Evolutionary conservation across 306 rosid genomes (phyloP).

Genomic region (Dalbergia oliveri): DNA sequence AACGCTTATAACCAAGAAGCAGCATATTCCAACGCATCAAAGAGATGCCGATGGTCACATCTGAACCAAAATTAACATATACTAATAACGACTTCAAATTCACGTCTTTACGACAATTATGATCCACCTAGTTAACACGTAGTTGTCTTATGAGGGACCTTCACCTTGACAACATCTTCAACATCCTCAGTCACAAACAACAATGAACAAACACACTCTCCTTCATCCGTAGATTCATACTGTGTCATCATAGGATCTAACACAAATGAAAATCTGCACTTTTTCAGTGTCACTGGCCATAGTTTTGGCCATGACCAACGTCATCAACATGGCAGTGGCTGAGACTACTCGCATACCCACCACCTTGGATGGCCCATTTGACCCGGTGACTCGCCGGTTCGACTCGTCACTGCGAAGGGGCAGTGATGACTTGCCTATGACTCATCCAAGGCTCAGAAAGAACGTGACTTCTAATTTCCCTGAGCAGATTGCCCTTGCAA

Average conservation of each 20-base stretch:
- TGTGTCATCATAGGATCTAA: constrained; percentile 9
- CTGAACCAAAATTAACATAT: constrained; percentile 10
- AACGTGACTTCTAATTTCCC: constrained; percentile 78
- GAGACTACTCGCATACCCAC: constrained; percentile 64
- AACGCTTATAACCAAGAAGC: neutral
- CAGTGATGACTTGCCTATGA: constrained; percentile 92
- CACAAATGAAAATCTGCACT: constrained; percentile 50
- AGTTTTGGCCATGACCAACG: constrained; percentile 39
- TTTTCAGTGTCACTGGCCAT: constrained; percentile 46
- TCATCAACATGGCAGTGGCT: constrained; percentile 43
- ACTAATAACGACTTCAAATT: too few relatives aligned
- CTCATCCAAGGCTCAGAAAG: constrained; percentile 80
- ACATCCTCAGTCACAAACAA: neutral
- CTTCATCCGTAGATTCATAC: neutral
- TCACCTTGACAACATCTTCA: neutral
- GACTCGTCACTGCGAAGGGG: constrained; percentile 73
- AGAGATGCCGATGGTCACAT: constrained; percentile 36
- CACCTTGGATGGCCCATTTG: constrained; percentile 86
- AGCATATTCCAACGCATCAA: constrained; percentile 48
- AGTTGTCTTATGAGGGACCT: neutral
- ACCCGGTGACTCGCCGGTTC: constrained; percentile 73
- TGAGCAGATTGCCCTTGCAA: constrained; percentile 85
- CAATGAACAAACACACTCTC: neutral
- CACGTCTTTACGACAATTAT: neutral
- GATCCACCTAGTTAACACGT: neutral